Base-by-base conservation (phyloP, 176 grass and related monocot genomes). In the Pontederia crassipes region DNA sequence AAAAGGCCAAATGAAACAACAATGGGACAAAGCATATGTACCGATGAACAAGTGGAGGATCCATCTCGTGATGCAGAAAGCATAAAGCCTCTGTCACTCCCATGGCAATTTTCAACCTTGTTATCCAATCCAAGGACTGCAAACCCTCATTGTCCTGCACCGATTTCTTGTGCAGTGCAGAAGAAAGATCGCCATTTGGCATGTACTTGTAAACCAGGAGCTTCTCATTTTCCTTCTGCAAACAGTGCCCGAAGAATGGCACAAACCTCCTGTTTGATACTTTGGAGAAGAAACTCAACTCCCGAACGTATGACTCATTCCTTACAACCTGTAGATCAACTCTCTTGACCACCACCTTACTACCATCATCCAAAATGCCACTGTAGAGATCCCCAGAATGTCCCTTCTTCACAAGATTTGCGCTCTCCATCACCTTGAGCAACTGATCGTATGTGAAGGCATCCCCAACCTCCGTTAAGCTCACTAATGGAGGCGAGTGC, bases 61-160 rank as follows among this genome's bases (percentile, higher is more conserved):
- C 83, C 53, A 81, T 88, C 52, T 85, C 84, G 4, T 97, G 67
- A 46, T 97, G 93, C 70, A 97, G 82, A 77, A 91, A 91, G 63
- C 93, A 91, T 59, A 97, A 63, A 10, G 84, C 93, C 74, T 97
- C 87, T 20, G 81, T 81, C 12, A 88, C 52, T 20, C 87, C 93
- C 45, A 48, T 83, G 16, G 93, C 93, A 28, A 97, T 83, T 70
- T 97, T 97, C 64, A 97, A 65, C 70, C 93, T 82, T 15, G 81
- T 97, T 81, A 97, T 97, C 93, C 93, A 97, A 68, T 97, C 93
- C 67, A 97, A 75, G 8, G 93, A 88, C 12, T 26, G 68, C 71
- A 81, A 62, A 8, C 81, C 87, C 7, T 77, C 80, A 63, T 83
- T 77, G 48, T 45, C 51, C 17, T 75, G 58, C 0, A 67, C 26